phyloP scores from a whole-genome alignment of 768 basidiomycete genomes.

The Boletellus ananas region DNA sequence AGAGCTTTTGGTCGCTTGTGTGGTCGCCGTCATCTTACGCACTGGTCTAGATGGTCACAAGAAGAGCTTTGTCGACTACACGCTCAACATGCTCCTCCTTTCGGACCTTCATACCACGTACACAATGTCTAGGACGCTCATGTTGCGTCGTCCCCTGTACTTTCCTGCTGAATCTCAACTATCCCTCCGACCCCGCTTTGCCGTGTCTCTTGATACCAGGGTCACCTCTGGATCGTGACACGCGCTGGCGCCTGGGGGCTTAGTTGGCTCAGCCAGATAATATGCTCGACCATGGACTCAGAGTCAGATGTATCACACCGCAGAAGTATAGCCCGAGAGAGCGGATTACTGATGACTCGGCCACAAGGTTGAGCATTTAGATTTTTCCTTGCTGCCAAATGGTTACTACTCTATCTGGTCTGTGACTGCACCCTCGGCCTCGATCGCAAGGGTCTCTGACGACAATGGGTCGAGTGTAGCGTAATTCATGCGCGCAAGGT shows the following conservation, averaged over 20 bases:
- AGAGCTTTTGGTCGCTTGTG: conserved; percentile 55
- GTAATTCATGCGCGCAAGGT: not conserved
- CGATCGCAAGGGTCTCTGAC: not conserved
- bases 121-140: conserved; percentile 39
- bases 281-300: conserved; percentile 8
- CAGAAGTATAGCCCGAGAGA: conserved; percentile 2
- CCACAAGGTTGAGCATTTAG: conserved; percentile 9
- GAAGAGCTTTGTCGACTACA: conserved; percentile 75
- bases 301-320: conserved; percentile 1
- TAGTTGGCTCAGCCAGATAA: conserved; percentile 33
- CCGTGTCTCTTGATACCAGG: conserved; percentile 57
- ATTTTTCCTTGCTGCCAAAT: not conserved
- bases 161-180: conserved; percentile 29
- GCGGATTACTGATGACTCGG: conserved; percentile 14
- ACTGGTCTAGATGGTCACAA: conserved; percentile 60
- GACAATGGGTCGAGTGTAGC: not conserved
- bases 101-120: conserved; percentile 61
- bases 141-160: conserved; percentile 30
- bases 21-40: not conserved
- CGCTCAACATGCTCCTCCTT: conserved; percentile 69
- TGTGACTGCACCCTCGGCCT: not conserved
- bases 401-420: not conserved
- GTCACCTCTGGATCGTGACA: conserved; percentile 63
- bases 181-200: conserved; percentile 29
- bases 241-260: conserved; percentile 59